Evolutionary conservation across 2,329 filamentous ascomycete genomes (phyloP).

Genomic region (Fusarium mangiferae): DNA sequence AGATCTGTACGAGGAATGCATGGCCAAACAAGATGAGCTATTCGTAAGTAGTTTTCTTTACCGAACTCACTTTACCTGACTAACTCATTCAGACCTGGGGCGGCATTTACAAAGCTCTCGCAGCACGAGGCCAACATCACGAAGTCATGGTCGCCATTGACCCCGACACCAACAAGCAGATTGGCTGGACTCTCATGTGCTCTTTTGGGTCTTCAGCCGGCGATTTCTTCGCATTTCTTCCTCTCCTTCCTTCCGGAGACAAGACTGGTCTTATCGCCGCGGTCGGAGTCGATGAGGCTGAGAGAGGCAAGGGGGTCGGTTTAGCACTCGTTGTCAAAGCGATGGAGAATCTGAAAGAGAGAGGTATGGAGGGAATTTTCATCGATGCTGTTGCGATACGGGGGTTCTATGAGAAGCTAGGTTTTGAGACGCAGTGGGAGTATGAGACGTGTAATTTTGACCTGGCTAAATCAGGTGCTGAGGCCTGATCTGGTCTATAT

Average conservation of each 20-base stretch:
- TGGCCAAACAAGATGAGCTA: slow-evolving; percentile 29
- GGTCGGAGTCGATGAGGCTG: slow-evolving; percentile 35
- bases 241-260: slow-evolving; percentile 26
- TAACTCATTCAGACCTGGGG: slow-evolving; percentile 26
- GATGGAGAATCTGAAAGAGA: slow-evolving; percentile 33
- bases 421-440: slow-evolving; percentile 27
- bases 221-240: slow-evolving; percentile 24
- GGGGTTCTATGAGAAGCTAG: slow-evolving; percentile 39
- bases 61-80: accelerated
- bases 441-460: slow-evolving; percentile 22
- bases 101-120: slow-evolving; percentile 27
- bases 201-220: neutral
- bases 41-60: slow-evolving; percentile 19
- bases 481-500: no score
- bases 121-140: slow-evolving; percentile 23
- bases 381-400: slow-evolving; percentile 35
- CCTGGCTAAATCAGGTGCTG: no score
- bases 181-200: slow-evolving; percentile 43
- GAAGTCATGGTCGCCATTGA: slow-evolving; percentile 41
- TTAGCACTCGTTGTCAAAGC: slow-evolving; percentile 37
- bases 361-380: slow-evolving; percentile 33
- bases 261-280: slow-evolving; percentile 39
- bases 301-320: slow-evolving; percentile 34
- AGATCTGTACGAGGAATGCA: slow-evolving; percentile 40
- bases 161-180: slow-evolving; percentile 36